Conservation (phyloP, 768 basidiomycete genomes). For the Kwoniella pini region DNA sequence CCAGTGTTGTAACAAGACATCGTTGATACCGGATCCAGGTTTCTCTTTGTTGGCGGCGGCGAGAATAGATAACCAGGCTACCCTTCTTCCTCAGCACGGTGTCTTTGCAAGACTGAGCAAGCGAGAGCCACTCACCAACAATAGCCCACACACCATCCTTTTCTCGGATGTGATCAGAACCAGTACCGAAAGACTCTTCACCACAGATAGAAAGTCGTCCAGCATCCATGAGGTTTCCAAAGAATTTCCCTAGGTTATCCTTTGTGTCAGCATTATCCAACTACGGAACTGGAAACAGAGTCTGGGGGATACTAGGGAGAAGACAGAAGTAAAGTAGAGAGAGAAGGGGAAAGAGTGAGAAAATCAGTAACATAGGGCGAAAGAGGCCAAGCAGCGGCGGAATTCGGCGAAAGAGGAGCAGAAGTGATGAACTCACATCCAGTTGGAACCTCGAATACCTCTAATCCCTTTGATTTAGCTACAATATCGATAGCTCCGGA, state of each 20-base stretch:
- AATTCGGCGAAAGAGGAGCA: background rate
- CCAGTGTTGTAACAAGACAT: slow-evolving; percentile 84
- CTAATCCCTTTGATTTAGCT: slow-evolving; percentile 86
- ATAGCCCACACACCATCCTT: slow-evolving; percentile 99
- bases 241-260: slow-evolving; percentile 82
- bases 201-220: slow-evolving; percentile 97
- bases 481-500: slow-evolving; percentile 95
- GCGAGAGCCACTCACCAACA: slow-evolving; percentile 79
- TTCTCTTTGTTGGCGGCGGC: slow-evolving; percentile 74
- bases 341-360: no score
- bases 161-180: slow-evolving; percentile 99
- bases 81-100: no score
- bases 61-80: slow-evolving; percentile 97
- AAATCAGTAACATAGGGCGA: no score
- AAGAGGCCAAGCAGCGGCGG: no score
- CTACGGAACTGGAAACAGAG: no score
- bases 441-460: slow-evolving; percentile 95
- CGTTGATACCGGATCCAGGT: slow-evolving; percentile 67
- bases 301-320: no score
- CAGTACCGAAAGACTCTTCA: slow-evolving; percentile 98
- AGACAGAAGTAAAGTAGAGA: no score
- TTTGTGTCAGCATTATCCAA: background rate
- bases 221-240: slow-evolving; percentile 99
- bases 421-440: slow-evolving; percentile 59
- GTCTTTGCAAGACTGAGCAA: no score